Evolutionary conservation across 345 rosid genomes (phyloP).

Genomic region (Bruguiera parviflora): DNA sequence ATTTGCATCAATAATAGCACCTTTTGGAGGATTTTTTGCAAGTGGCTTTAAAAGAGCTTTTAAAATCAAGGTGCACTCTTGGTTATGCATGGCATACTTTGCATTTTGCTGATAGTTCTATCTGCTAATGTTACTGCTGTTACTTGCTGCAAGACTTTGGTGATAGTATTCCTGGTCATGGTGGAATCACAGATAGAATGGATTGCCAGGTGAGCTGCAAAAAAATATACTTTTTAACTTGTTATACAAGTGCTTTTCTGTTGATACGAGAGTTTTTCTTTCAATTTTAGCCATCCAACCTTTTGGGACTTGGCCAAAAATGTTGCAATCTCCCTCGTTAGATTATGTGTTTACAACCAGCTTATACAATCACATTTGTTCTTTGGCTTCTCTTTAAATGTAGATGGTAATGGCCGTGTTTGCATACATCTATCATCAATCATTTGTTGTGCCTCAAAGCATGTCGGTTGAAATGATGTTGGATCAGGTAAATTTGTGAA

Average conservation of each 20-base stretch:
- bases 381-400: constrained; percentile 18
- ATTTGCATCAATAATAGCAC: constrained; percentile 97
- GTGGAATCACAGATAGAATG: constrained; percentile 98
- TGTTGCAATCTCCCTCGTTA: neutral
- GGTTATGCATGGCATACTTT: neutral
- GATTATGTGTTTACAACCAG: no score
- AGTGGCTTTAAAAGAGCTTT: constrained; percentile 98
- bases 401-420: constrained; percentile 99
- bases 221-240: neutral
- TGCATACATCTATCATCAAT: constrained; percentile 91
- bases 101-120: neutral
- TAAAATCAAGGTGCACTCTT: constrained; percentile 65
- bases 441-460: constrained; percentile 59
- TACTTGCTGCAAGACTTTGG: constrained; percentile 74
- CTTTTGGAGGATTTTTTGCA: constrained; percentile 97
- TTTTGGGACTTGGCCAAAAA: neutral
- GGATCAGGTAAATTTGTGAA: constrained; percentile 54
- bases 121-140: neutral
- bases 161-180: constrained; percentile 99
- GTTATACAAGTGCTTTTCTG: neutral
- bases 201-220: constrained; percentile 78
- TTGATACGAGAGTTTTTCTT: neutral
- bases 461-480: constrained; percentile 63
- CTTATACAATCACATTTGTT: no score
- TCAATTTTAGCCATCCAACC: neutral